phyloP scores from a whole-genome alignment of 225 moss, liverwort and hornwort species.

The Neckera pumila region DNA sequence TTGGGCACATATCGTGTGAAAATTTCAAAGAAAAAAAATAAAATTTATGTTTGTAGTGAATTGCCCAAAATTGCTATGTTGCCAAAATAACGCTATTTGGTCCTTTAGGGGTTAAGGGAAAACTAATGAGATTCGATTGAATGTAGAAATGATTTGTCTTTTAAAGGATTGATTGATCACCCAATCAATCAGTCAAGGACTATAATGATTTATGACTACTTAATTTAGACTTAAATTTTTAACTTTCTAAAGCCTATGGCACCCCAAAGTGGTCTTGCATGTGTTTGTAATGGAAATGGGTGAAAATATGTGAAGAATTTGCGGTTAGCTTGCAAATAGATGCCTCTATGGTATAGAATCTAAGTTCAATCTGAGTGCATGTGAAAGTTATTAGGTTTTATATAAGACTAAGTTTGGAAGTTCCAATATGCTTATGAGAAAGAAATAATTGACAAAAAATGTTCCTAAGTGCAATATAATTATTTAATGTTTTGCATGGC shows the following conservation, averaged over 20 bases:
- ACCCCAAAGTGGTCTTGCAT: not conserved
- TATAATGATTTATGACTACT: rapidly evolving
- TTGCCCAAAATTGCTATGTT: too few relatives aligned
- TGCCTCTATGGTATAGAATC: rapidly evolving
- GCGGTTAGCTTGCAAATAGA: not conserved
- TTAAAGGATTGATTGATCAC: not conserved
- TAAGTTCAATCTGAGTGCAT: not conserved
- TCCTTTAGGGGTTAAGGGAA: too few relatives aligned
- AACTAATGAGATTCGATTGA: too few relatives aligned
- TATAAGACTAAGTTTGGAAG: not conserved
- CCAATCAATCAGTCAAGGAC: not conserved
- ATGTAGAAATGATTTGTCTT: too few relatives aligned
- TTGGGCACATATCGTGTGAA: too few relatives aligned
- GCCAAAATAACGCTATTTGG: too few relatives aligned
- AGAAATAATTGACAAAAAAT: not conserved
- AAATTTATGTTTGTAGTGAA: too few relatives aligned
- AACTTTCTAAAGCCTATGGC: not conserved
- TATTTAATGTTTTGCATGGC: not conserved
- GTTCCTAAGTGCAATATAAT: not conserved
- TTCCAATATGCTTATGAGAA: not conserved
- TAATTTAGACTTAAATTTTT: not conserved
- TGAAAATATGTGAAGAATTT: not conserved
- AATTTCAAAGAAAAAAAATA: too few relatives aligned
- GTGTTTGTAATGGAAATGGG: not conserved
- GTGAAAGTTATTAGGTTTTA: not conserved